Evolutionary conservation across 2,329 filamentous ascomycete species (phyloP).

Genomic region (Graphilbum sp.): DNA sequence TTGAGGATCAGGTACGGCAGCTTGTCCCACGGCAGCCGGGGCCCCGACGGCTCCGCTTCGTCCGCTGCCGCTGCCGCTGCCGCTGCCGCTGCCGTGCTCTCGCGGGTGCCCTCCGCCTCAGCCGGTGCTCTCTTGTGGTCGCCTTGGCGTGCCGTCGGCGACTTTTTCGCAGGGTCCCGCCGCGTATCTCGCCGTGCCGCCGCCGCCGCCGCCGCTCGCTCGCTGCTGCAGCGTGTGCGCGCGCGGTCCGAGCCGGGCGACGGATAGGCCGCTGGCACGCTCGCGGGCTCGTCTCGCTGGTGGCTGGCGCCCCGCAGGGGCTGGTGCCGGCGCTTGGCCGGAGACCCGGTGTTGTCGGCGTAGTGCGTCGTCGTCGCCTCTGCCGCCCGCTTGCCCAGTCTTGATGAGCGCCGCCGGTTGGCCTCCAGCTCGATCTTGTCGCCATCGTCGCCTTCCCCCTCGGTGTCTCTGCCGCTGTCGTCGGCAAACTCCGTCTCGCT

Average conservation of each 20-base stretch:
- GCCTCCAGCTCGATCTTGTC: not conserved
- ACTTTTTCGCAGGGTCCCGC: too few relatives aligned
- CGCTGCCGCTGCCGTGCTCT: not conserved
- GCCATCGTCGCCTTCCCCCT: not conserved
- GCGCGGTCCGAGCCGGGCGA: constrained; percentile 1
- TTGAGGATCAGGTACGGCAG: constrained; percentile 43
- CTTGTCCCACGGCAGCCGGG: constrained; percentile 1
- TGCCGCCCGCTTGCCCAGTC: not conserved
- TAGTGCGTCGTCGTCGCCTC: too few relatives aligned
- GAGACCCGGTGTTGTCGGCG: not conserved
- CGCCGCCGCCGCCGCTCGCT: too few relatives aligned
- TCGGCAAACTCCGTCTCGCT: not conserved
- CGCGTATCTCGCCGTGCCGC: too few relatives aligned
- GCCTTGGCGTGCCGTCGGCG: too few relatives aligned
- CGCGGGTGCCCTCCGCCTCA: too few relatives aligned
- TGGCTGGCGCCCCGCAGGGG: not conserved
- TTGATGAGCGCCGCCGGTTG: not conserved
- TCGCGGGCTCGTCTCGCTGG: not conserved
- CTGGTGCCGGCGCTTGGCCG: not conserved
- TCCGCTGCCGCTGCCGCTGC: too few relatives aligned
- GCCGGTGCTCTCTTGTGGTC: too few relatives aligned
- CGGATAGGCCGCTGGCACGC: constrained; percentile 2
- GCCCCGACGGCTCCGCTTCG: not conserved
- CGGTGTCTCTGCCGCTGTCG: not conserved
- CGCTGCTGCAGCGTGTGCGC: too few relatives aligned